Conservation (phyloP, 2,329 filamentous ascomycete species). For the Parastagonospora avenae region DNA sequence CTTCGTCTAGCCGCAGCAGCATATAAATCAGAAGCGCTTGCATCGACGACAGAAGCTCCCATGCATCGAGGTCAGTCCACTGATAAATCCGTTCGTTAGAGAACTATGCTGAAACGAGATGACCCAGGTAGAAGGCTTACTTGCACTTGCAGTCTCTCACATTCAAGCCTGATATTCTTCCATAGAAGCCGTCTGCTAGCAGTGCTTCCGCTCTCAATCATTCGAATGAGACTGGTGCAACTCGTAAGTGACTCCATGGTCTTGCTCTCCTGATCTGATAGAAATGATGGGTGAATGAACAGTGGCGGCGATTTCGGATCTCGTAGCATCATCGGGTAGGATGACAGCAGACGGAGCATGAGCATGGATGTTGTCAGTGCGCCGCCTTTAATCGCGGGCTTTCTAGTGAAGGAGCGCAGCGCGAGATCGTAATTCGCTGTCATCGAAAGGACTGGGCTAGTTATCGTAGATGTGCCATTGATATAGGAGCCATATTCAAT, state of each 20-base stretch:
- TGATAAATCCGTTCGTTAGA: slow-evolving; percentile 13
- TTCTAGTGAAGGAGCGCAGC: slow-evolving; percentile 32
- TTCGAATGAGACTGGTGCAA: slow-evolving; percentile 50
- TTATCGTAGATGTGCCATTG: neutral
- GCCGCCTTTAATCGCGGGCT: slow-evolving; percentile 29
- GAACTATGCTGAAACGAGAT: neutral
- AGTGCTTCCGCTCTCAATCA: slow-evolving; percentile 42
- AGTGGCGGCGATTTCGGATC: slow-evolving; percentile 48
- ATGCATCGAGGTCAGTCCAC: slow-evolving; percentile 39
- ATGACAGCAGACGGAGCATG: slow-evolving; percentile 50
- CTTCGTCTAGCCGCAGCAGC: slow-evolving; percentile 51
- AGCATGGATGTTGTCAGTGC: slow-evolving; percentile 44
- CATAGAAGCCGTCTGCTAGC: slow-evolving; percentile 52
- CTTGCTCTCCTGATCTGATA: slow-evolving; percentile 27
- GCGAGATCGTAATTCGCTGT: slow-evolving; percentile 14
- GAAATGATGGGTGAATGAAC: slow-evolving; percentile 48
- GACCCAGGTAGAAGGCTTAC: slow-evolving; percentile 27
- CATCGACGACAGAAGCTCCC: slow-evolving; percentile 50
- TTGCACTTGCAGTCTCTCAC: slow-evolving; percentile 46
- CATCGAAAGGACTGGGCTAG: slow-evolving; percentile 24
- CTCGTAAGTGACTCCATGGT: slow-evolving; percentile 48
- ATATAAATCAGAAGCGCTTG: slow-evolving; percentile 54
- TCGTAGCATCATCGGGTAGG: slow-evolving; percentile 50
- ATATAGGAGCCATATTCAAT: neutral
- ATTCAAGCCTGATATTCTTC: slow-evolving; percentile 52